Evolutionary conservation across 495 filamentous ascomycete species (phyloP), one percentile per base, ranked within the genome.

Genomic region (Antarctomyces pellizariae): DNA sequence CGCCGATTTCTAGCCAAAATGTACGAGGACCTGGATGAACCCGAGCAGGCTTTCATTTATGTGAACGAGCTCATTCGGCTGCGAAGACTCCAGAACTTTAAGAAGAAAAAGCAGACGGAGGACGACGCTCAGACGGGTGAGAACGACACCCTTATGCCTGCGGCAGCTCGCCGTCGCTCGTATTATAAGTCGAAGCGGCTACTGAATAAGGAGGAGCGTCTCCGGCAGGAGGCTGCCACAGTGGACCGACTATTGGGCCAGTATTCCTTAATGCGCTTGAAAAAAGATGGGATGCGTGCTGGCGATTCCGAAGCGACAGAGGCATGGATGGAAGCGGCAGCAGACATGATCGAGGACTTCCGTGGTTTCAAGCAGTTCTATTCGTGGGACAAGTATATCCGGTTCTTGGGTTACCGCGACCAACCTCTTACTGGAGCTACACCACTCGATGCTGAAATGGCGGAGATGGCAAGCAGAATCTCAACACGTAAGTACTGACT

Each of bases 321-420:
- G 11, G 57, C 65, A 16, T 91, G 77, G 71, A 67, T 89, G 44
- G 57, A 68, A 34, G 70, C 70, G 17, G 76, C 78, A 0, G 63
- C 67, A 39, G 59, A 64, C 27, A 54, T 93, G 11, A 56, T 82
- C 10, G 64, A 82, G 36, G 76, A 82, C 30, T 95, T 92, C 44
- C 59, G 71, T 19, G 61, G 64, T 7, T 74, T 70, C 30, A 71
- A 68, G 32, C 54, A 62, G 4, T 82, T 92, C 42, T 92, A 82
- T 48, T 64, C 73, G 0, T 59, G 65, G 44, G 66, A 75, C 16
- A 73, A 70, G 33, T 68, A 68, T 34, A 56, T 71, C 27, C 54
- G 57, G 25, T 80, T 82, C 33, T 46, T 71, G 32, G 71, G 75
- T 13, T 72, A 72, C 45, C 52, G 50, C 51, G 18, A 56, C 41